These are phyloP conservation scores for Leucosporidium creatinivorum DNA, from an alignment of 768 basidiomycete species.

Conservation along the genomic window DNA sequence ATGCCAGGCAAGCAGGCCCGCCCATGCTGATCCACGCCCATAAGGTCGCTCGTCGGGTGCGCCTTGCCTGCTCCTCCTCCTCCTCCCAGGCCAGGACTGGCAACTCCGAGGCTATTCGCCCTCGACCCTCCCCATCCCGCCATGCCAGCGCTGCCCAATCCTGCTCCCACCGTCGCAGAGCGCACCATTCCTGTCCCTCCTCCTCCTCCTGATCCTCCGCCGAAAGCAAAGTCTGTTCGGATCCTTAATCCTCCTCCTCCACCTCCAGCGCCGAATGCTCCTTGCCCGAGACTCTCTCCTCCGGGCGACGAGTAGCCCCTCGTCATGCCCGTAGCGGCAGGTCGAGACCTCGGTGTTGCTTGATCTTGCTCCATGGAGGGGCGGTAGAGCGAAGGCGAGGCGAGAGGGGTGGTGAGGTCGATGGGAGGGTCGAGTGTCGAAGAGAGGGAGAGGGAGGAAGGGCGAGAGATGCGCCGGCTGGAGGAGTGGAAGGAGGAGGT, in stretches of 20 bases:
- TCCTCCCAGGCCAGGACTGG: neutral
- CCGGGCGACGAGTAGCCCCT: neutral
- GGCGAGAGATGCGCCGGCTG: neutral
- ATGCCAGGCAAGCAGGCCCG: neutral
- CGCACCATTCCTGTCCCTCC: neutral
- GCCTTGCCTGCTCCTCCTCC: no score
- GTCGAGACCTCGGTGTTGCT: neutral
- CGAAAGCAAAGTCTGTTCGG: neutral
- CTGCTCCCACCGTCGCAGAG: neutral
- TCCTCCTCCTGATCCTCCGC: neutral
- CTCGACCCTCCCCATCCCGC: neutral
- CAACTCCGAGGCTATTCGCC: neutral
- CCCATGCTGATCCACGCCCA: conserved; percentile 5
- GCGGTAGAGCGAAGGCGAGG: no score
- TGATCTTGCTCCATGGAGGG: no score
- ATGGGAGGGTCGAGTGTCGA: neutral
- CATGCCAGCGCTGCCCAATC: neutral
- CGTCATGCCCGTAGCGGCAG: neutral
- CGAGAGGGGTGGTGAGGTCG: neutral
- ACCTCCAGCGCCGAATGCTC: neutral
- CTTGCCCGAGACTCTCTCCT: neutral
- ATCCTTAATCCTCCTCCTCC: neutral
- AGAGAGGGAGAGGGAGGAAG: neutral
- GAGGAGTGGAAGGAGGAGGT: neutral
- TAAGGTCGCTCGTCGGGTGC: conserved; percentile 4